These are phyloP conservation scores for Roridomyces roridus DNA, from an alignment of 768 basidiomycete genomes.

Conservation along the genomic window DNA sequence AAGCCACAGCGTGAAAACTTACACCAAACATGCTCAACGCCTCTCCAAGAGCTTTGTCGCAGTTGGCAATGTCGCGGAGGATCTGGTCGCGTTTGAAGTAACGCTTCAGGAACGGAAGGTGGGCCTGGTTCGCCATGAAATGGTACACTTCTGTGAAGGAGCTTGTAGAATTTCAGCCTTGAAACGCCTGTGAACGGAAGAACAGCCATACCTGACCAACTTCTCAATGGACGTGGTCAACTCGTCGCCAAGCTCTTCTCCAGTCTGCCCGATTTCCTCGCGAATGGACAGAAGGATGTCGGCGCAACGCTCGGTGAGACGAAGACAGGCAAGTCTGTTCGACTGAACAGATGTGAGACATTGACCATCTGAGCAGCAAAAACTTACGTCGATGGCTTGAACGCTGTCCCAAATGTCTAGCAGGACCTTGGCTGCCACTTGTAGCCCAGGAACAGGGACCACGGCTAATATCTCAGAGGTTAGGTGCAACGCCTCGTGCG, in stretches of 20 bases:
- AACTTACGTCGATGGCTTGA: slow-evolving; percentile 59
- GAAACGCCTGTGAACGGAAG: neutral
- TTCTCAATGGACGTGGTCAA: slow-evolving; percentile 52
- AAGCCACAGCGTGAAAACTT: slow-evolving; percentile 2
- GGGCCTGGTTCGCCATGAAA: slow-evolving; percentile 51
- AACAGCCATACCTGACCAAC: slow-evolving; percentile 45
- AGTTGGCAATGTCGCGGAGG: slow-evolving; percentile 53
- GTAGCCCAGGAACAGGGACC: slow-evolving; percentile 54
- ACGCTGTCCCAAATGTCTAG: slow-evolving; percentile 62
- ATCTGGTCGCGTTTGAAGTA: slow-evolving; percentile 81
- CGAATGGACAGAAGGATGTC: slow-evolving; percentile 60
- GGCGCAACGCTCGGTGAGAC: slow-evolving; percentile 67
- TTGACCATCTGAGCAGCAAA: neutral
- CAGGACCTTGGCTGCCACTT: slow-evolving; percentile 51
- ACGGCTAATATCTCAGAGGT: slow-evolving; percentile 45
- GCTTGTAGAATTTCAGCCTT: neutral
- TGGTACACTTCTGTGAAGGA: slow-evolving; percentile 17
- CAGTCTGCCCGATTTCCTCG: slow-evolving; percentile 56
- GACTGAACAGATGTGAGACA: slow-evolving; percentile 40
- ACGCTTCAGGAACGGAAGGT: slow-evolving; percentile 77
- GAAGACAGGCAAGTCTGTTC: slow-evolving; percentile 62
- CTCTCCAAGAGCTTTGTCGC: slow-evolving; percentile 61
- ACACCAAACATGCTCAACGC: slow-evolving; percentile 66
- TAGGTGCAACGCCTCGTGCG: slow-evolving; percentile 42
- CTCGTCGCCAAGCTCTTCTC: slow-evolving; percentile 45